These are phyloP conservation scores for Barnettozyma siamensis DNA, from an alignment of 805 yeast genomes.

Conservation along the genomic window DNA sequence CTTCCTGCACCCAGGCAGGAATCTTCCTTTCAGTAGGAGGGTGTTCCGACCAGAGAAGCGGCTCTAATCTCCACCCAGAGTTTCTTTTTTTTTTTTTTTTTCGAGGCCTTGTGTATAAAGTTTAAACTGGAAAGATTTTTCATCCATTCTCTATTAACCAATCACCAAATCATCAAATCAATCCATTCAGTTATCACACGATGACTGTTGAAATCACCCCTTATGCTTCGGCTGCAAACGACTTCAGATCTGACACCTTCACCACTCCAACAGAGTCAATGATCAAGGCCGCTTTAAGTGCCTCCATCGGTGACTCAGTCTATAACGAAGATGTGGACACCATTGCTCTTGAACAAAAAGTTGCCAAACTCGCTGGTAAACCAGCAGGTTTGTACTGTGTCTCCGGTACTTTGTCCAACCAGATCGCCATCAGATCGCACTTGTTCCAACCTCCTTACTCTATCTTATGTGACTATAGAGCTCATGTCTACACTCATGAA, in stretches of 20 bases:
- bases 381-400: slow-evolving; percentile 80
- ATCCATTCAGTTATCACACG: no score
- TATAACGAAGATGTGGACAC: slow-evolving; percentile 80
- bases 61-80: slow-evolving; percentile 6
- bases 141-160: neutral
- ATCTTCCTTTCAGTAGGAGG: no score
- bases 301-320: slow-evolving; percentile 81
- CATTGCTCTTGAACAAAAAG: slow-evolving; percentile 51
- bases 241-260: slow-evolving; percentile 77
- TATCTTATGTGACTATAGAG: slow-evolving; percentile 76
- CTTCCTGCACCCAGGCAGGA: neutral
- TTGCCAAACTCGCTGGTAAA: slow-evolving; percentile 69
- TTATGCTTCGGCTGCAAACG: slow-evolving; percentile 36
- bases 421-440: slow-evolving; percentile 76
- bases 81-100: slow-evolving; percentile 4
- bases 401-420: slow-evolving; percentile 89
- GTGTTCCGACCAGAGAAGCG: slow-evolving; percentile 4
- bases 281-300: slow-evolving; percentile 52
- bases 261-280: slow-evolving; percentile 79
- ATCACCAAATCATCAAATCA: no score
- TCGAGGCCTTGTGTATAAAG: neutral
- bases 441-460: slow-evolving; percentile 80
- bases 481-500: slow-evolving; percentile 79
- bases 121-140: neutral
- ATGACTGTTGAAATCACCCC: slow-evolving; percentile 52